phyloP scores from a whole-genome alignment of 306 rosid species.

The Begonia peltatifolia region DNA sequence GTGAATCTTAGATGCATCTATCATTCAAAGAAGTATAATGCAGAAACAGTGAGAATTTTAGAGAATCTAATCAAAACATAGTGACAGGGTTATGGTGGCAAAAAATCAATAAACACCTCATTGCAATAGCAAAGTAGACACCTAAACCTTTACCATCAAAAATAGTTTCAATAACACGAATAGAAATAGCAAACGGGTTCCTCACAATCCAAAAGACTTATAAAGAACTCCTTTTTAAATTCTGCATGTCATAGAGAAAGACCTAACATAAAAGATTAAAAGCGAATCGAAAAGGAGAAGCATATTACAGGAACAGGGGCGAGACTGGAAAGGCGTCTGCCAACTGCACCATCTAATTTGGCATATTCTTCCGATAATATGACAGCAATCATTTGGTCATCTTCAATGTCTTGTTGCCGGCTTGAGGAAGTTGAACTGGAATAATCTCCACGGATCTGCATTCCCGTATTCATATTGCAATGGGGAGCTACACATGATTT shows the following conservation, averaged over 20 bases:
- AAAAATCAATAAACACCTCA: too few relatives aligned
- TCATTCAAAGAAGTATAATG: background rate
- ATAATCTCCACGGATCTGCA: slow-evolving; percentile 33
- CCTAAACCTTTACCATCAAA: too few relatives aligned
- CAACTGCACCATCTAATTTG: slow-evolving; percentile 48
- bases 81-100: too few relatives aligned
- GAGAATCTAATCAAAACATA: too few relatives aligned
- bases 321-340: slow-evolving; percentile 50
- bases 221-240: too few relatives aligned
- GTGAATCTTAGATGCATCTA: background rate
- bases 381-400: slow-evolving; percentile 75
- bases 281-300: background rate
- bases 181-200: too few relatives aligned
- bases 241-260: background rate
- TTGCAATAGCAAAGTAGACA: too few relatives aligned
- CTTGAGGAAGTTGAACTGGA: slow-evolving; percentile 50
- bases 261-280: background rate
- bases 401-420: slow-evolving; percentile 41
- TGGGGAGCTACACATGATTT: background rate
- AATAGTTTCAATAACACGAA: too few relatives aligned
- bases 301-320: slow-evolving; percentile 53
- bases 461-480: slow-evolving; percentile 30
- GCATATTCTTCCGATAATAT: slow-evolving; percentile 74
- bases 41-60: too few relatives aligned
- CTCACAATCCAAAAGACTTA: too few relatives aligned